These are phyloP conservation scores for Eucalyptus erythrocorys DNA, from an alignment of 345 rosid genomes.

Conservation along the genomic window DNA sequence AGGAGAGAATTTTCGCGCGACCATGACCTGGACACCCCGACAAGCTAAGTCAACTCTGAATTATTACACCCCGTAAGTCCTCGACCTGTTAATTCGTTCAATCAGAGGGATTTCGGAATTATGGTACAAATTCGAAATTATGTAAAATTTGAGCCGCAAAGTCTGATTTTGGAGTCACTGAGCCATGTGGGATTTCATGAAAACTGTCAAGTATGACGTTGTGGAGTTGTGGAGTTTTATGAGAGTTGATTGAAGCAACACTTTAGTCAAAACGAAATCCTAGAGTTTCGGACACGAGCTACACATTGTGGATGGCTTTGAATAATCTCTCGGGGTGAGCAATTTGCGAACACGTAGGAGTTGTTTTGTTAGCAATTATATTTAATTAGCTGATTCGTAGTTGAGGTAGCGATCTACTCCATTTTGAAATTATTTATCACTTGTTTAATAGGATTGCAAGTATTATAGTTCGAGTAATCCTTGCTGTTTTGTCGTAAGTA, in stretches of 20 bases:
- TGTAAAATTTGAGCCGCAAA: not conserved
- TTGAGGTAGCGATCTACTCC: not conserved
- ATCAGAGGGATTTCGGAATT: not conserved
- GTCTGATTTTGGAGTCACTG: not conserved
- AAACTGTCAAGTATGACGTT: not conserved
- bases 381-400: rapidly evolving
- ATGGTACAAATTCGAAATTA: not conserved
- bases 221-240: not conserved
- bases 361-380: not conserved
- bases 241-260: not conserved
- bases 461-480: too few species aligned
- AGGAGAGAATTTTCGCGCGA: too few species aligned
- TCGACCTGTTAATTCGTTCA: not conserved
- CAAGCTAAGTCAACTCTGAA: too few species aligned
- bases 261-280: rapidly evolving
- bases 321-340: not conserved
- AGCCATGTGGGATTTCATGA: not conserved
- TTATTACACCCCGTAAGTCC: not conserved
- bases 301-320: not conserved
- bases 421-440: not conserved
- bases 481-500: too few species aligned
- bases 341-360: not conserved
- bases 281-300: not conserved
- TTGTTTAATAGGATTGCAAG: not conserved
- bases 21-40: too few species aligned